Base-by-base conservation (phyloP, 345 rosid genomes). In the Brassica incana region DNA sequence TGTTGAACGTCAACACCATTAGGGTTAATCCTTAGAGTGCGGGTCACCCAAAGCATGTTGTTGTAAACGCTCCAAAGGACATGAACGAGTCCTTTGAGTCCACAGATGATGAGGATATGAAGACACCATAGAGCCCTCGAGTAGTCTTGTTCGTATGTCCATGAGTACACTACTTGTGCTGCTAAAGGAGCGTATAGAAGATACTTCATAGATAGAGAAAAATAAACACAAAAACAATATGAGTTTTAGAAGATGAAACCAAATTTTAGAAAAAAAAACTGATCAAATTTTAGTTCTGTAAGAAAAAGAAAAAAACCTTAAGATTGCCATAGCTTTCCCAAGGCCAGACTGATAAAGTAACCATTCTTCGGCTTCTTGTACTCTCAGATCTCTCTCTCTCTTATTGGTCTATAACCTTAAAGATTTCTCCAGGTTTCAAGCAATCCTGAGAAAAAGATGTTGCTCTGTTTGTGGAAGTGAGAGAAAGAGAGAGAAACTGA, bases 1-100 rank as follows among this genome's bases (percentile, higher is more conserved):
- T 93, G 99, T 65, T 91, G 88, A 86, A 91, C 93, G 85, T 90
- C 91, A 68, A 88, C 81, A 30, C 99, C 98, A 61, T 83, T 87
- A 25, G 71, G 86, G 52, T 78, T 85, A 76, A 95, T 89, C 85
- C 82, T 83, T 11, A 88, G 90, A 81, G 80, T 85, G 0, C 83
- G 78, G 45, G 70, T 88, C 11, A 90, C 69, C 86, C 84, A 95
- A 64, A 91, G 91, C 97, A 90, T 88, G 89, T 79, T 85, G 76
- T 61, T 60, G 78, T 71, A 90, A 78, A 76, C 12, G 77, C 78
- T 83, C 90, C 90, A 90, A 0, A 78, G 5, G 20, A 38, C 32
- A 75, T 90, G 84, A 66, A 88, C 14, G 0, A 15, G 0, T n/a
- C 72, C 83, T 84, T 97, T 89, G 45, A 88, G 72, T 2, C 5